Conservation (phyloP, 2,329 filamentous ascomycete genomes). For the Ascochyta pisi region DNA sequence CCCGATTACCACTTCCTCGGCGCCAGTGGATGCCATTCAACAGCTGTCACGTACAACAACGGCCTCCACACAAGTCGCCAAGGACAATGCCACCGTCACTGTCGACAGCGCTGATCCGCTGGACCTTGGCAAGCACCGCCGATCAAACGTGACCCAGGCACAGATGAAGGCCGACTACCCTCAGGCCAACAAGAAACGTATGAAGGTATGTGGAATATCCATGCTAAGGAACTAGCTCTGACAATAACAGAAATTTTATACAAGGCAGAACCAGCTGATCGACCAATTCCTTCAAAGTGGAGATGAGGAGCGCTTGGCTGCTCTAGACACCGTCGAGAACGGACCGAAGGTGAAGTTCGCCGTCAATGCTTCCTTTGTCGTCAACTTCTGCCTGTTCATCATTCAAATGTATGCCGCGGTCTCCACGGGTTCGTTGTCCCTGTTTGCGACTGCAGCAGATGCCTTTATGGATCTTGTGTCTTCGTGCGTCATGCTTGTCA, state of each 20-base stretch:
- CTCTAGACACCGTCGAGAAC: constrained; percentile 60
- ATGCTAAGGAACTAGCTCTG: constrained; percentile 1
- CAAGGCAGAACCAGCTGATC: constrained; percentile 50
- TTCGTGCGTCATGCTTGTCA: constrained; percentile 68
- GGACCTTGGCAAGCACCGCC: constrained; percentile 44
- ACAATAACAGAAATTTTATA: constrained; percentile 49
- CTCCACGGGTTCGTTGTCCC: constrained; percentile 65
- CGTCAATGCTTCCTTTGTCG: constrained; percentile 47
- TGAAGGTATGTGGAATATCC: constrained; percentile 31
- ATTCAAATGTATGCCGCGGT: constrained; percentile 67
- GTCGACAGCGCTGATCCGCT: constrained; percentile 44
- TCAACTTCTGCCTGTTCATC: constrained; percentile 59
- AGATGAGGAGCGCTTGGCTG: constrained; percentile 61
- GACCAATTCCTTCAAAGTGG: constrained; percentile 61
- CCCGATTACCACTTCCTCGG: constrained; percentile 32
- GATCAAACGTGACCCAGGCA: constrained; percentile 48
- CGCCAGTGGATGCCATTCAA: constrained; percentile 36
- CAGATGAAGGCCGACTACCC: constrained; percentile 60
- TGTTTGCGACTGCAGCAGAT: constrained; percentile 71
- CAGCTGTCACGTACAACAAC: constrained; percentile 28
- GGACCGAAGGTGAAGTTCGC: constrained; percentile 50
- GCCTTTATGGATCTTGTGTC: constrained; percentile 71
- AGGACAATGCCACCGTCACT: constrained; percentile 29
- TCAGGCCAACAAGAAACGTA: constrained; percentile 43
- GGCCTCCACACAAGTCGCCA: constrained; percentile 30